A percentile compares a stretch with the other conserved stretches of the same genome.
These are phyloP conservation scores for Drosera spatulata DNA, from an alignment of 179 eudicot species.

Conservation along the genomic window DNA sequence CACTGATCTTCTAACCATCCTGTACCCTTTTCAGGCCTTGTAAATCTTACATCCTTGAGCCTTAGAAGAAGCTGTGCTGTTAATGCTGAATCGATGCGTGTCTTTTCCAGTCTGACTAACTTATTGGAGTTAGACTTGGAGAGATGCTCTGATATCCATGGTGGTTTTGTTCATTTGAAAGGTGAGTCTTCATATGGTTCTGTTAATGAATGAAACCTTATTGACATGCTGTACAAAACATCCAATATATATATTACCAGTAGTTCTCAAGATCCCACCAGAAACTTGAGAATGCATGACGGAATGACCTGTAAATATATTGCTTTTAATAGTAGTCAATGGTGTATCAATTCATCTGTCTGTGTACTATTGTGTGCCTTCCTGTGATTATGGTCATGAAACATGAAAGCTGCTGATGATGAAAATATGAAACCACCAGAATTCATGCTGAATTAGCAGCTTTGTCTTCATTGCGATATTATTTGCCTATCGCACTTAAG, in stretches of 20 bases:
- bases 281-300: too few relatives aligned
- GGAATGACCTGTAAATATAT: too few relatives aligned
- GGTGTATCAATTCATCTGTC: too few relatives aligned
- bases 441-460: neutral
- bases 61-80: slow-evolving; percentile 56
- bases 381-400: too few relatives aligned
- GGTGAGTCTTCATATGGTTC: slow-evolving; percentile 25
- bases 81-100: slow-evolving; percentile 72
- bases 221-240: too few relatives aligned
- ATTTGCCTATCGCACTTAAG: neutral
- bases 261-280: too few relatives aligned
- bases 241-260: too few relatives aligned
- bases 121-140: slow-evolving; percentile 77
- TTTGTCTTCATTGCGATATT: neutral
- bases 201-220: too few relatives aligned
- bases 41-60: slow-evolving; percentile 63
- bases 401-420: neutral
- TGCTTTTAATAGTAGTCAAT: too few relatives aligned
- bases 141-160: slow-evolving; percentile 79
- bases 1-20: neutral
- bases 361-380: too few relatives aligned
- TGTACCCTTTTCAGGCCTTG: slow-evolving; percentile 42
- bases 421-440: neutral
- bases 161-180: slow-evolving; percentile 84
- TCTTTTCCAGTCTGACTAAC: slow-evolving; percentile 51